Base-by-base conservation (phyloP, 1,284 basidiomycete genomes). In the Naganishia cerealis region DNA sequence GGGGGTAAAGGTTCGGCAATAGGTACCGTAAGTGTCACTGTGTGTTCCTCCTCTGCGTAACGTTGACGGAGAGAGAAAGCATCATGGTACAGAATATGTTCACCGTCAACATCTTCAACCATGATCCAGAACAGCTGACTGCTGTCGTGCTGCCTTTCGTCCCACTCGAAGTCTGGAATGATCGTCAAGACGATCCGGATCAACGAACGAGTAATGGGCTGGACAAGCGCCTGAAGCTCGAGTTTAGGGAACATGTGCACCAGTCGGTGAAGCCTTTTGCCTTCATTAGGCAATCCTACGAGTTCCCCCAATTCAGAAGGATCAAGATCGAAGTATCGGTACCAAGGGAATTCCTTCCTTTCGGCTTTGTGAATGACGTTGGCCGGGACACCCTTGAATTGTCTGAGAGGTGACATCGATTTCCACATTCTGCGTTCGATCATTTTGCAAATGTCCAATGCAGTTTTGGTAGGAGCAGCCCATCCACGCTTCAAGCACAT, bases 401-500 rank as follows among this genome's bases (percentile, higher is more conserved):
- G 96, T 62, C 95, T 87, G 61, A 99, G 83, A 16, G 95, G 95
- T 0, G 94, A 94, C 94, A 99, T 99, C 0, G 93, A 93, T 56
- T 89, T 89, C 95, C 96, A 99, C 92, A 94, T 93, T 70, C 90
- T 82, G 73, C 89, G 87, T 77, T 94, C 93, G 5, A 90, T 91
- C 94, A 98, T 98, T 84, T 99, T 98, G 83, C 95, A 99, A 70
- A 99, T 83, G 73, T 95, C 91, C 48, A 99, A 84, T 6, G 92
- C 92, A 33, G 91, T 88, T 71, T 92, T 90, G 0, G 94, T 92
- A 0, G 95, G 91, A 7, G 91, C 84, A 0, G 96, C 94, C 92
- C 95, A 99, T n/a, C 95, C 95, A 67, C 94, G 88, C 82, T 96
- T 97, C 71, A 98, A 83, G 78, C 95, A 99, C 66, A 99, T 99